Conservation (phyloP, 2,329 filamentous ascomycete species). For the Colletotrichum sp. region DNA sequence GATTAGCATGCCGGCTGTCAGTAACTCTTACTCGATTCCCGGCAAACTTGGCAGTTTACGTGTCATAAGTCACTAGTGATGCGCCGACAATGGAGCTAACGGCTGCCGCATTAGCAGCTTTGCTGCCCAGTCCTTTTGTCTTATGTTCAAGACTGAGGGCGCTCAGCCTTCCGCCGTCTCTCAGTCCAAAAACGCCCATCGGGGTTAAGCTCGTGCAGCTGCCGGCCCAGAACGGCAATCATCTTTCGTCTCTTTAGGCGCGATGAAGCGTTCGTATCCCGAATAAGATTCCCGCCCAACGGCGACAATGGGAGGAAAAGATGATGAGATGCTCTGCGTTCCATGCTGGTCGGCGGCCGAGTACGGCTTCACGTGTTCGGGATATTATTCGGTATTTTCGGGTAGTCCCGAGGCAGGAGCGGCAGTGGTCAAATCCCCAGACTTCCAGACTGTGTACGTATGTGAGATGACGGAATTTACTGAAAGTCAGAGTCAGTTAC, state of each 20-base stretch:
- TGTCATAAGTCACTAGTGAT: neutral
- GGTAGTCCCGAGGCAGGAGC: neutral
- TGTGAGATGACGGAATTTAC: neutral
- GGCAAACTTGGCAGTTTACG: neutral
- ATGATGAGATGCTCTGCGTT: neutral
- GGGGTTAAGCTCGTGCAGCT: neutral
- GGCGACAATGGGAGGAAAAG: neutral
- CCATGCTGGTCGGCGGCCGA: neutral
- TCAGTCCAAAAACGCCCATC: neutral
- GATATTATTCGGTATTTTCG: neutral
- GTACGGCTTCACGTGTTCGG: neutral
- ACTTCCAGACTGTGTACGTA: neutral
- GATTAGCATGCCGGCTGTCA: neutral
- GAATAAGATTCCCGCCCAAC: neutral
- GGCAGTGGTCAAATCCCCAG: neutral
- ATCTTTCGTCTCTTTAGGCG: neutral
- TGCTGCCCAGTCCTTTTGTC: neutral
- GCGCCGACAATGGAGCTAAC: neutral
- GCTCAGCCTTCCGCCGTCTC: neutral
- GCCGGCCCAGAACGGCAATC: neutral
- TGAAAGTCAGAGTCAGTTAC: neutral
- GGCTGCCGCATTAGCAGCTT: neutral
- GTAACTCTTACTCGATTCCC: neutral
- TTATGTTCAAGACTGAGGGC: neutral
- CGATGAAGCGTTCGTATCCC: neutral